A percentile compares a stretch with the other conserved stretches of the same genome.
phyloP scores from a whole-genome alignment of 345 rosid species.

The Ceriops zippeliana region DNA sequence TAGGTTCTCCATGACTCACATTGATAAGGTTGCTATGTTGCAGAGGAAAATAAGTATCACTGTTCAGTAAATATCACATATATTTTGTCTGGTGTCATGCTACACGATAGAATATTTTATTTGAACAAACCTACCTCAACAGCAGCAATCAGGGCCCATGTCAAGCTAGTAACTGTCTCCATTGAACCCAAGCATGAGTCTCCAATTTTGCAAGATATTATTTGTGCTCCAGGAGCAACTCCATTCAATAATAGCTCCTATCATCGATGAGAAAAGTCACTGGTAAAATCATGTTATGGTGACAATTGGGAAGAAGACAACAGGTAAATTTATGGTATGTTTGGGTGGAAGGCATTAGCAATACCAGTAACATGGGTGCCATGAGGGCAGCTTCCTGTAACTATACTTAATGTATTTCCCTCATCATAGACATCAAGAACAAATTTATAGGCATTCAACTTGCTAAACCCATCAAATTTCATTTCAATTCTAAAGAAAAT shows the following conservation, averaged over 20 bases:
- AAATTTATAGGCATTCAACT: constrained; percentile 83
- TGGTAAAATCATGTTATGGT: not conserved
- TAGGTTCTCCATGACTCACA: constrained; percentile 90
- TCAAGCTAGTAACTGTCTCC: constrained; percentile 94
- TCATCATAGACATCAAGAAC: constrained; percentile 72
- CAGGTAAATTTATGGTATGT: constrained; percentile 42
- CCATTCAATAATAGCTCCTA: constrained; percentile 93
- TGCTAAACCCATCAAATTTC: constrained; percentile 85
- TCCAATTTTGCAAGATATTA: constrained; percentile 97
- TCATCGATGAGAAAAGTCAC: constrained; percentile 14
- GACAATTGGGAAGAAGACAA: constrained; percentile 2
- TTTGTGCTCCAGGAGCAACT: constrained; percentile 92
- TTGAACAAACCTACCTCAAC: constrained; percentile 51
- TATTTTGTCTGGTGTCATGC: not conserved
- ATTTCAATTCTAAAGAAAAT: constrained; percentile 60
- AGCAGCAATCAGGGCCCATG: constrained; percentile 81
- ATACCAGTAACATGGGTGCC: constrained; percentile 98
- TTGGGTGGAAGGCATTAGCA: constrained; percentile 79
- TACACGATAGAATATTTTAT: not conserved
- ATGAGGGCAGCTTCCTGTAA: constrained; percentile 91
- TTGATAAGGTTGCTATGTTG: constrained; percentile 98
- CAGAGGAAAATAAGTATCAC: constrained; percentile 7
- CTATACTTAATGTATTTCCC: constrained; percentile 74
- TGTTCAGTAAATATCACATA: not conserved
- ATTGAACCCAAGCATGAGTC: constrained; percentile 84